phyloP scores from a whole-genome alignment of 345 rosid species.

The Populus simonii region DNA sequence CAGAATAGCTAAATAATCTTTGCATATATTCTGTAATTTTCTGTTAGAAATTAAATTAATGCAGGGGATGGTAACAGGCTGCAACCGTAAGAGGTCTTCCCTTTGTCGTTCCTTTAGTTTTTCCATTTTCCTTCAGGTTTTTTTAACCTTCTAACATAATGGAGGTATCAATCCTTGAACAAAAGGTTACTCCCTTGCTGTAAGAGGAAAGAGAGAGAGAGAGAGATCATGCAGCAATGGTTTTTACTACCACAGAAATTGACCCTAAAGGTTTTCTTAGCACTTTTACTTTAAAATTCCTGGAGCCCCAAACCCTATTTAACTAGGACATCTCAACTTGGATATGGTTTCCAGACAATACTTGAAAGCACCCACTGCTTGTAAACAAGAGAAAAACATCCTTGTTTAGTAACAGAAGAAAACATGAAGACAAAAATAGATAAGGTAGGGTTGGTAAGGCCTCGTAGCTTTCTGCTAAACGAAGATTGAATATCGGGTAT shows the following conservation, averaged over 20 bases:
- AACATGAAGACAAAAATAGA: constrained; percentile 12
- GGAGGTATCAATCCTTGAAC: neutral
- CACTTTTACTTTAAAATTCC: neutral
- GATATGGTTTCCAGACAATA: neutral
- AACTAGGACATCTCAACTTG: constrained; percentile 3
- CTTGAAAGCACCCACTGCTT: neutral
- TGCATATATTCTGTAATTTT: too few species aligned
- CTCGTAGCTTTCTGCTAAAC: neutral
- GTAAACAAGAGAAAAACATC: neutral
- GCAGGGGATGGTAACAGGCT: too few species aligned
- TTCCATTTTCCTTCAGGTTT: too few species aligned
- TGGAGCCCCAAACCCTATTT: constrained; percentile 54
- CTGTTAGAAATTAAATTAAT: too few species aligned
- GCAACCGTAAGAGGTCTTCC: too few species aligned
- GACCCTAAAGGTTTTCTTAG: too few species aligned
- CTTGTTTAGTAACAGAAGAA: neutral
- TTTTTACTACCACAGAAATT: neutral
- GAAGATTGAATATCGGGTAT: neutral
- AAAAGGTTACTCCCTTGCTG: neutral
- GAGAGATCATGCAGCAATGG: neutral
- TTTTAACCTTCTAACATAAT: too few species aligned
- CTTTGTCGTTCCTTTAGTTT: too few species aligned
- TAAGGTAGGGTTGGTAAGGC: constrained; percentile 1
- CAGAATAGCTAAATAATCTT: too few species aligned
- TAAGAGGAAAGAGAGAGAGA: too few species aligned